phyloP scores from a whole-genome alignment of 805 yeast species.

The Barnettozyma pratensis region DNA sequence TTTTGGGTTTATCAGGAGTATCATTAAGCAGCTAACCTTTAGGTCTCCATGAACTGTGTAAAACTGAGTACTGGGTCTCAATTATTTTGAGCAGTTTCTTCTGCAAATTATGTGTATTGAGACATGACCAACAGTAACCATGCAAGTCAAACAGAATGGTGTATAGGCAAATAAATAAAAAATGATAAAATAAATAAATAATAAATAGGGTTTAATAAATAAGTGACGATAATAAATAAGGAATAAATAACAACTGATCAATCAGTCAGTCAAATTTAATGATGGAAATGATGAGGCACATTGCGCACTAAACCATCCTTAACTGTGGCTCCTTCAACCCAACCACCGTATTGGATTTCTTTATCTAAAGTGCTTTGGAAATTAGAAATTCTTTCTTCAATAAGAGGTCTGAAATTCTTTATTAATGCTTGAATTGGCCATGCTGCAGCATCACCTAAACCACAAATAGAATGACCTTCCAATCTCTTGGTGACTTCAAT shows the following conservation, averaged over 20 bases:
- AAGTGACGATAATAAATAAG: neutral
- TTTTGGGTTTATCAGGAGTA: no score
- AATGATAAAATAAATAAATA: neutral
- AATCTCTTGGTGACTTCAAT: constrained; percentile 80
- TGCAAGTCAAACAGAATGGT: no score
- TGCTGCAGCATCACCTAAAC: constrained; percentile 88
- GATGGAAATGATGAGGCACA: constrained; percentile 36
- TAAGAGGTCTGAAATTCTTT: constrained; percentile 76
- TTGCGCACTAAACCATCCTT: constrained; percentile 61
- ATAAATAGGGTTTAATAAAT: constrained; percentile 6
- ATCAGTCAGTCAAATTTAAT: constrained; percentile 4
- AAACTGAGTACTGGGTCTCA: no score
- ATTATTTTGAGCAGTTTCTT: no score
- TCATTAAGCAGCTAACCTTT: no score
- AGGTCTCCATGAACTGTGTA: no score
- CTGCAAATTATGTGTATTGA: no score
- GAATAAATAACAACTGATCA: constrained; percentile 7
- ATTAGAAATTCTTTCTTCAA: constrained; percentile 68
- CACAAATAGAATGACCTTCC: constrained; percentile 91
- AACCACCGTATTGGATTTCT: constrained; percentile 63
- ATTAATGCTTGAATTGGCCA: constrained; percentile 92
- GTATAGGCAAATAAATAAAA: no score
- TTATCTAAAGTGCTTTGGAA: constrained; percentile 37
- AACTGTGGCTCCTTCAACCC: constrained; percentile 59
- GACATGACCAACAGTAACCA: no score